Base-by-base conservation (phyloP, 768 basidiomycete genomes). In the Russula foetens region DNA sequence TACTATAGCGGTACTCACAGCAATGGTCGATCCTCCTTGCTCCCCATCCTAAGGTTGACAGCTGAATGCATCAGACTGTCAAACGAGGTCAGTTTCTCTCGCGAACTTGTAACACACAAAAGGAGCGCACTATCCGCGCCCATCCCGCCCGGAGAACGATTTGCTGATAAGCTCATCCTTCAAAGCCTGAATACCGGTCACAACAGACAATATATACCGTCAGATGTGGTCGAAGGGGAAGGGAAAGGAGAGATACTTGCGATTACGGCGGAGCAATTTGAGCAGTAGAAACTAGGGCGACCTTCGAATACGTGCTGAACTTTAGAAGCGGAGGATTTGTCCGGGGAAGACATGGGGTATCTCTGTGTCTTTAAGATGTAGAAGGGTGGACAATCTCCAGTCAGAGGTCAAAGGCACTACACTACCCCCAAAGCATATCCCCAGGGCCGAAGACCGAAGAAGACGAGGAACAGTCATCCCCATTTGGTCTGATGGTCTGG, bases 81-180 rank as follows among this genome's bases (percentile, higher is more conserved):
- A 7, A 12, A 24, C 7, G 41, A 56, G 59, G 58, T 59, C 26
- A 54, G 46, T 39, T 19, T 39, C 41, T 44, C 17, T 29, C 35
- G 26, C 17, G 31, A 44, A 11, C 41, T 21, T 24, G 11, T 0
- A 33, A n/a, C 31, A 31, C 15, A 26, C 38, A 7, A 33, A 14
- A 44, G 62, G 41, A 38, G 82, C 88, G 71, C 66, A 84, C 90
- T 83, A 91, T 68, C 89, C 90, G 60, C 87, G 77, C 2, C 90
- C 90, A 49, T 92, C 90, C 67, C 90, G 75, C 6, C 90, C 90
- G 28, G 88, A 86, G 74, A 92, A 92, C 0, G 88, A 75, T 69
- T 92, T 92, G 75, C 87, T 90, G 62, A 92, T 89, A 23, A 91
- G 72, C 66, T 92, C 90, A 64, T 92, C 90, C 70, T 92, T 89